phyloP scores from a whole-genome alignment of 163 green algal species.

The Coccomyxa subellipsoidea region DNA sequence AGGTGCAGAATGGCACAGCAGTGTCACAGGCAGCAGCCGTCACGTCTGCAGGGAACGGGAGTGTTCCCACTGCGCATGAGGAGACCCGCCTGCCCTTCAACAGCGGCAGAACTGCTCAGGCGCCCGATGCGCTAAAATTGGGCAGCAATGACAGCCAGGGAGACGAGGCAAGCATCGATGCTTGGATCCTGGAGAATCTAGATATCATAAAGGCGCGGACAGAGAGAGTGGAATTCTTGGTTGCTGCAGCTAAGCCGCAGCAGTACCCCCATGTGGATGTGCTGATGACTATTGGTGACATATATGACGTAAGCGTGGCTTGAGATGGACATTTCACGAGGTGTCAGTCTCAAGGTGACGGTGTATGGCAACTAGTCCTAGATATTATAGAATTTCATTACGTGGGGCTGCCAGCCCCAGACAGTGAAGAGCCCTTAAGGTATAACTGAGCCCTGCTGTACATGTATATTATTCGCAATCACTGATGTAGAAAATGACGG shows the following conservation, averaged over 20 bases:
- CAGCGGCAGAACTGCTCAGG: too few species aligned
- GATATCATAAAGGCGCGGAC: background rate
- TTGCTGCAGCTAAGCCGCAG: constrained; percentile 8
- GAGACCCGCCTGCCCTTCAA: too few species aligned
- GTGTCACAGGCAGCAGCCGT: background rate
- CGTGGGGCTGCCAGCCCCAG: too few species aligned
- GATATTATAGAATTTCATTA: too few species aligned
- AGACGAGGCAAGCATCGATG: too few species aligned
- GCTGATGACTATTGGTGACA: constrained; percentile 13
- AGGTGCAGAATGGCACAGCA: background rate
- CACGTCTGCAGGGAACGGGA: background rate
- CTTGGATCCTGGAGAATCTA: constrained; percentile 33
- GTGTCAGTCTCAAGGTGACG: too few species aligned
- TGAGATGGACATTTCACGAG: constrained; percentile 15
- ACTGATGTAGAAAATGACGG: too few species aligned
- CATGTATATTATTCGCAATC: too few species aligned
- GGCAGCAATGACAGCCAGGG: background rate
- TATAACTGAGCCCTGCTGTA: too few species aligned
- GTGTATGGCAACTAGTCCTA: too few species aligned
- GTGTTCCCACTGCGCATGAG: background rate
- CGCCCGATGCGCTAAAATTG: too few species aligned
- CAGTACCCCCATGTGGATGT: constrained; percentile 3
- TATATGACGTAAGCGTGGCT: constrained; percentile 20
- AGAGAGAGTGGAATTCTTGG: constrained; percentile 8
- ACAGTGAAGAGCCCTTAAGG: too few species aligned